phyloP scores from a whole-genome alignment of 345 rosid genomes.

The Brassica napus region DNA sequence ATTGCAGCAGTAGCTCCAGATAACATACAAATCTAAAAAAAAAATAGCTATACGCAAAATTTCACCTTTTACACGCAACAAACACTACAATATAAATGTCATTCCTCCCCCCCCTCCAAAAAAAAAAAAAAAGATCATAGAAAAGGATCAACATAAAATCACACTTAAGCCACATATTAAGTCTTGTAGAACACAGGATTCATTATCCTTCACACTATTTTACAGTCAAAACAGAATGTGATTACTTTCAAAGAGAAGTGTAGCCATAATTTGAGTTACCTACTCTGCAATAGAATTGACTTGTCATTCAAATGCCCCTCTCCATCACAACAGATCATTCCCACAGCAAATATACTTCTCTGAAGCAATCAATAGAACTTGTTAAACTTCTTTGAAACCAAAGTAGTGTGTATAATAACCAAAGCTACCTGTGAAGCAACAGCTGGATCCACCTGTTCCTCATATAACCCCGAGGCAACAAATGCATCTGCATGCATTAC shows the following conservation, averaged over 20 bases:
- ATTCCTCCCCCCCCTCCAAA: too few relatives aligned
- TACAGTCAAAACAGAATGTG: slow-evolving; percentile 1
- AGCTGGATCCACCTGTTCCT: slow-evolving; percentile 80
- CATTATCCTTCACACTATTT: neutral
- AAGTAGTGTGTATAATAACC: neutral
- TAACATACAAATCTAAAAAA: too few relatives aligned
- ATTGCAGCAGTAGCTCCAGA: too few relatives aligned
- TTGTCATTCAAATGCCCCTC: slow-evolving; percentile 93
- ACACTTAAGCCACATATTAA: too few relatives aligned
- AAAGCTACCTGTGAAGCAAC: slow-evolving; percentile 84
- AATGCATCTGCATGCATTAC: slow-evolving; percentile 55
- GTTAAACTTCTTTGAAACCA: slow-evolving; percentile 4
- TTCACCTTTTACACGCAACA: too few relatives aligned
- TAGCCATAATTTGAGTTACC: slow-evolving; percentile 47
- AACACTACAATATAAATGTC: too few relatives aligned
- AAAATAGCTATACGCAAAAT: too few relatives aligned
- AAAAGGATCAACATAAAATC: too few relatives aligned
- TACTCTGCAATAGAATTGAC: slow-evolving; percentile 82
- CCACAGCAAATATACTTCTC: slow-evolving; percentile 78
- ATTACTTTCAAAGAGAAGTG: neutral
- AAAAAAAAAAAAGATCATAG: too few relatives aligned
- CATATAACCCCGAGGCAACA: slow-evolving; percentile 60
- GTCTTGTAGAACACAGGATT: neutral
- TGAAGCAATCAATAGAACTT: slow-evolving; percentile 50
- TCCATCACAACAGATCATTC: slow-evolving; percentile 94